Evolutionary conservation across 2,329 filamentous ascomycete genomes (phyloP), one percentile per base, ranked within the genome.

Genomic region (Chalara sp.): DNA sequence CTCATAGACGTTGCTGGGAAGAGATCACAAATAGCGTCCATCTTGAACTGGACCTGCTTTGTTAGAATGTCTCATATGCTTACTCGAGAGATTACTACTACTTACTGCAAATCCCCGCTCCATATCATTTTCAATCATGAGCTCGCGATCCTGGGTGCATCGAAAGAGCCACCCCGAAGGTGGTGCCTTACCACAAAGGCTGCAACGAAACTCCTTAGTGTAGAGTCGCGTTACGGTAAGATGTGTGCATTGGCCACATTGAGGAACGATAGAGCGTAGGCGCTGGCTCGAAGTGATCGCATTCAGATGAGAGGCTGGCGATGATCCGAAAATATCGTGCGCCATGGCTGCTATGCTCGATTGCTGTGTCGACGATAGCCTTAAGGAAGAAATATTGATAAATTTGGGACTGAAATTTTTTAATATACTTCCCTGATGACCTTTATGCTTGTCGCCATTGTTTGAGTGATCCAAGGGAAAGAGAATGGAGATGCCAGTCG

Each of bases 101-200:
- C 56, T 49, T 59, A 70, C 67, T 40, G 52, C 53, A 42, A 48
- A 52, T n/a, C 61, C 60, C 29, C 58, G 60, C 31, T 62, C 56
- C 10, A 67, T 58, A 13, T 66, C 65, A 41, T 71, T 66, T 13
- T 70, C 65, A 32, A 77, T 60, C 40, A 71, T 58, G 12, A 68
- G 62, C 32, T 79, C 73, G 8, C 70, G 70, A 59, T 90, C 86
- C 63, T 87, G 80, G 10, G 75, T 78, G 66, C 89, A 93, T 53
- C 77, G 73, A 65, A 88, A 93, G 28, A 93, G 69, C 79, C 85
- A 93, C 30, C 86, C 86, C 48, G 84, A 73, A 12, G 73, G 68
- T 0, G 84, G 78, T 1, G 67, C 65, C 40, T 69, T 68, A 39
- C 70, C 69, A 60, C 88, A 93, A 29, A 73, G 62, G 6, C 74